Evolutionary conservation across 2,329 filamentous ascomycete genomes (phyloP).

Genomic region (Colletotrichum phormii): DNA sequence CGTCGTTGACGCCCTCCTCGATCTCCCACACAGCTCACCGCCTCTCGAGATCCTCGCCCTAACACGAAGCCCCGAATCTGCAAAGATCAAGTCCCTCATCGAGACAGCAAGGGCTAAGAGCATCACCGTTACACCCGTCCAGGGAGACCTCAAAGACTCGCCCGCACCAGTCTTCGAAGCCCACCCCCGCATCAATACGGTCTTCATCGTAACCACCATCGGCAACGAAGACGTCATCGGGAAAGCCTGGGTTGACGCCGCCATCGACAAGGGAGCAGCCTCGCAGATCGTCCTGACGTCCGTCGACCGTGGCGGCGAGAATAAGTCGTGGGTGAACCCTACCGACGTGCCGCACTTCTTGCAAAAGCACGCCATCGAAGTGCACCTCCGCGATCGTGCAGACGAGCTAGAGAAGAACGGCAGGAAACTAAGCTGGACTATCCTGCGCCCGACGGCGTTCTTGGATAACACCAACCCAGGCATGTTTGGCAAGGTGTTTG

Average conservation of each 20-base stretch:
- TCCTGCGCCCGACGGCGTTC: constrained; percentile 43
- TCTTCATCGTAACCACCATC: constrained; percentile 43
- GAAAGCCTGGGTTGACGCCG: constrained; percentile 41
- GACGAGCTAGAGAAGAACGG: constrained; percentile 10
- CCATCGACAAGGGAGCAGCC: constrained; percentile 56
- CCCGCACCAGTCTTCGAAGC: constrained; percentile 39
- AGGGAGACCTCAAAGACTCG: constrained; percentile 36
- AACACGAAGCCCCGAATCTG: constrained; percentile 22
- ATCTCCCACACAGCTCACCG: constrained; percentile 25
- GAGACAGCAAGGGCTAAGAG: constrained; percentile 32
- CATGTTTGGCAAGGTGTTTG: constrained; percentile 44
- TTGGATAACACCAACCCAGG: constrained; percentile 44
- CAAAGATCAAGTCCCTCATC: constrained; percentile 27
- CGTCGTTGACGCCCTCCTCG: constrained; percentile 48
- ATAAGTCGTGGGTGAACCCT: constrained; percentile 40
- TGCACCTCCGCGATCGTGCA: constrained; percentile 35
- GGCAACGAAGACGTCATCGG: constrained; percentile 42
- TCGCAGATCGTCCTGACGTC: constrained; percentile 46
- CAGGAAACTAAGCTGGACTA: constrained; percentile 38
- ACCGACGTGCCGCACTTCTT: constrained; percentile 42
- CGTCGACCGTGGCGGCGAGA: constrained; percentile 42
- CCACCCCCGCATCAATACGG: constrained; percentile 39
- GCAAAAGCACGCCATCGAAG: constrained; percentile 39
- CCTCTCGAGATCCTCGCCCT: constrained; percentile 35
- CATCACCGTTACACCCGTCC: constrained; percentile 37